Conservation (phyloP, 2,329 filamentous ascomycete genomes). For the Colletotrichum euphorbiae region DNA sequence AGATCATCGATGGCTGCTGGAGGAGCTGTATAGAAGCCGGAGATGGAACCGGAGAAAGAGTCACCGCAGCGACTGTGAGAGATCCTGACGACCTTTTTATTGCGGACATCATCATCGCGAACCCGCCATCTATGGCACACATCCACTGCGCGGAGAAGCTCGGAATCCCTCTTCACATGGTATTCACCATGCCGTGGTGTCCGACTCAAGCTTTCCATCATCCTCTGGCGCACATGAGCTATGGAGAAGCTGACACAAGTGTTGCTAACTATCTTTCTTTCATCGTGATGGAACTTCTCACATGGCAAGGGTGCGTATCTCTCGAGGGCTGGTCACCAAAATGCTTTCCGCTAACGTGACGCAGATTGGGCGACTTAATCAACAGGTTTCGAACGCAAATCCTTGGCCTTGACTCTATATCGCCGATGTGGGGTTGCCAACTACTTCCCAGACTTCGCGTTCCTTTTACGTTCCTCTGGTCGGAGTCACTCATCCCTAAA, state of each 20-base stretch:
- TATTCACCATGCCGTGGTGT: conserved; percentile 77
- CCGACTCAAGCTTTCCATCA: conserved; percentile 77
- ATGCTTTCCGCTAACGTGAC: conserved; percentile 3
- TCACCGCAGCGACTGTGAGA: conserved; percentile 45
- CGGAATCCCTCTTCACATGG: conserved; percentile 61
- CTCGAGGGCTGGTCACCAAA: not conserved
- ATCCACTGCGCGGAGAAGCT: conserved; percentile 64
- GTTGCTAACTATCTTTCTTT: conserved; percentile 77
- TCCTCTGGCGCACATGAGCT: conserved; percentile 71
- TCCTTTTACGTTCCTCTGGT: conserved; percentile 80
- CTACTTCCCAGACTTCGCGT: conserved; percentile 71
- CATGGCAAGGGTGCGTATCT: conserved; percentile 73
- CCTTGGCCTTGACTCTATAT: conserved; percentile 73
- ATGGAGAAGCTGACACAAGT: conserved; percentile 68
- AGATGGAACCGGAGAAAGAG: conserved; percentile 45
- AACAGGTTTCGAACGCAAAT: conserved; percentile 74
- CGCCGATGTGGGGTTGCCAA: conserved; percentile 73
- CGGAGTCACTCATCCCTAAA: conserved; percentile 73
- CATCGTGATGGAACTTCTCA: conserved; percentile 76
- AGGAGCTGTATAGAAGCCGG: conserved; percentile 52
- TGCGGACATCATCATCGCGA: conserved; percentile 67
- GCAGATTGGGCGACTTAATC: conserved; percentile 73
- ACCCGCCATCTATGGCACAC: conserved; percentile 64
- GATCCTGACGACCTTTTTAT: conserved; percentile 56
- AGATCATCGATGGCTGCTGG: conserved; percentile 54